Base-by-base conservation (phyloP, 352 stramenopile species). In the Achlya hypogyna region DNA sequence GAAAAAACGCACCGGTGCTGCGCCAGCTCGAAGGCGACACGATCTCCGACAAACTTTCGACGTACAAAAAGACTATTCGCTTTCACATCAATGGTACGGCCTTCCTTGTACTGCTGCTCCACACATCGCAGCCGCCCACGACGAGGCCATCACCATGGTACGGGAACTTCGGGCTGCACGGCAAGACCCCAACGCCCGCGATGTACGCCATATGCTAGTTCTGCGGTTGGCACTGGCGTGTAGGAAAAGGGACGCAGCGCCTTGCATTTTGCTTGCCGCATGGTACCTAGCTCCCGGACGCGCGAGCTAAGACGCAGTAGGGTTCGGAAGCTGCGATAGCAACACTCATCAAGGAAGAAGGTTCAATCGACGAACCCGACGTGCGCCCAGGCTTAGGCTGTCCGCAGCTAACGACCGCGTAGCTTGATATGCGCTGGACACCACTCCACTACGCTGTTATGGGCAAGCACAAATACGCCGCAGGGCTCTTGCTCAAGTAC, bases 341-440 rank as follows among this genome's bases (percentile, higher is more conserved):
- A 53, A 81, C 81, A 25, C 74, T 92, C 35, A 42, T 91, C 16
- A 75, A 90, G 53, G 82, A 92, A 64, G 80, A 92, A 73, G 72
- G 73, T 12, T 88, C 81, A 18, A 83, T 89, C 62, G 82, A 92
- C 69, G 82, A 92, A 40, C 79, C 82, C 4, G 84, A 92, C 66
- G 82, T 88, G 65, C 25, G 78, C 78, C 0, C 8, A 51, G 62
- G 16, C 5, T 67, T 29, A 6, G 34, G 32, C 49, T 28, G 14
- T 54, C 9, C n/a, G n/a, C n/a, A n/a, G n/a, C n/a, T n/a, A n/a
- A n/a, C n/a, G n/a, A n/a, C n/a, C n/a, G 23, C 0, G 6, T 27
- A 92, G 84, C 65, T 88, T 23, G 84, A 90, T 51, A 89, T 87
- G 78, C 76, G 78, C 10, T 92, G 81, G 84, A 92, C 80, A n/a